A percentile compares a stretch with the other conserved stretches of the same genome.
Evolutionary conservation across 805 yeast species (phyloP).

Genomic region (Candida incommunis): DNA sequence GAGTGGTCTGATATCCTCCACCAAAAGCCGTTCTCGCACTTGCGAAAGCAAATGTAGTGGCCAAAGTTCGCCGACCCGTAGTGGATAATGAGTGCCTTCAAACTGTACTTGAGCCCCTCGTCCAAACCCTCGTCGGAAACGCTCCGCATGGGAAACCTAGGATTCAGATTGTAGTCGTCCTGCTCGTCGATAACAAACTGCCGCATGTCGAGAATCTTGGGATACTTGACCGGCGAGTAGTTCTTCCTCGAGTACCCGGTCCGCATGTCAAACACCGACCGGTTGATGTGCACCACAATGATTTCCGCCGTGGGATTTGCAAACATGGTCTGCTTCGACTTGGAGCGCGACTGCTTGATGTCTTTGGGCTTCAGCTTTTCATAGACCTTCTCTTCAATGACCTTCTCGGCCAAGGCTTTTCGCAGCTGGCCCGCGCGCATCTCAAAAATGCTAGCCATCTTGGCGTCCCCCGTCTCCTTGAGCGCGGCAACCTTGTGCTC

Average conservation of each 20-base stretch:
- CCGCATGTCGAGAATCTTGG: conserved; percentile 49
- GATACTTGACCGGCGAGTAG: conserved; percentile 69
- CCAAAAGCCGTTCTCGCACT: conserved; percentile 64
- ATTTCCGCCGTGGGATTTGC: conserved; percentile 56
- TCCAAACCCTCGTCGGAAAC: neutral
- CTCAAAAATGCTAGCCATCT: conserved; percentile 19
- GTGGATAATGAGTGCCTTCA: conserved; percentile 81
- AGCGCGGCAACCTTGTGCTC: conserved; percentile 8
- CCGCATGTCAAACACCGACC: conserved; percentile 83
- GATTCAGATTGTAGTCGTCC: conserved; percentile 61
- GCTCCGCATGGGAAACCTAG: conserved; percentile 52
- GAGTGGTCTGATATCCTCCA: conserved; percentile 91
- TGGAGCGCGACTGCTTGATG: conserved; percentile 59
- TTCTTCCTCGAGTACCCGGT: conserved; percentile 77
- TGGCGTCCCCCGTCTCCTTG: neutral
- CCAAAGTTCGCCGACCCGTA: conserved; percentile 96
- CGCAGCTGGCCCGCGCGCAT: conserved; percentile 35
- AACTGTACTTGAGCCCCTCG: conserved; percentile 30
- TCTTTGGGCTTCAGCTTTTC: conserved; percentile 59
- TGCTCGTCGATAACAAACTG: conserved; percentile 54
- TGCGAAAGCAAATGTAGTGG: conserved; percentile 86
- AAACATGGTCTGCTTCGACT: conserved; percentile 70
- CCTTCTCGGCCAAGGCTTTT: conserved; percentile 44
- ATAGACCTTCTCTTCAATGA: conserved; percentile 69
- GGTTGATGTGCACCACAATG: conserved; percentile 73